Evolutionary conservation across 179 eudicot species (phyloP).

Genomic region (Gypsophila paniculata): DNA sequence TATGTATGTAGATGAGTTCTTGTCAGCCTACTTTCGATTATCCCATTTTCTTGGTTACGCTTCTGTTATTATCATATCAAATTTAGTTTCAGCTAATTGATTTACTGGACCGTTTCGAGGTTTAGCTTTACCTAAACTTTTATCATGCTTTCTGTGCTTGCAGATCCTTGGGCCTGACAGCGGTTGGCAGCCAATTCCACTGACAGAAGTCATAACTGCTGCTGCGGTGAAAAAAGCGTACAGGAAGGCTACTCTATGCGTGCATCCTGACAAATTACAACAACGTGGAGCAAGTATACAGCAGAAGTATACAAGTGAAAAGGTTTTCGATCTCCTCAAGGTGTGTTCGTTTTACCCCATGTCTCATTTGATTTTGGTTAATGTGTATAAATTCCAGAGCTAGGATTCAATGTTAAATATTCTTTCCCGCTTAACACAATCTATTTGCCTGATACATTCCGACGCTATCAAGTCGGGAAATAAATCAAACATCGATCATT

Average conservation of each 20-base stretch:
- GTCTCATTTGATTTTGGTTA: background rate
- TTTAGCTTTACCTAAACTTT: background rate
- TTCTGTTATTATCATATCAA: background rate
- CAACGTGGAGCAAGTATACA: constrained; percentile 92
- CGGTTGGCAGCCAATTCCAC: constrained; percentile 88
- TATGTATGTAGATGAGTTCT: constrained; percentile 54
- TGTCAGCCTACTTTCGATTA: background rate
- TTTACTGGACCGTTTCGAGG: background rate
- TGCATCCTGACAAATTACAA: constrained; percentile 98
- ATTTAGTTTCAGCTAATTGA: constrained; percentile 5
- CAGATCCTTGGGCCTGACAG: constrained; percentile 95
- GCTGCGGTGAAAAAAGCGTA: constrained; percentile 93
- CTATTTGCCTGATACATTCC: background rate
- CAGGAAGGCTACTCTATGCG: constrained; percentile 90
- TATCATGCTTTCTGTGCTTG: constrained; percentile 19
- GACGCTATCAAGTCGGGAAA: too few relatives aligned
- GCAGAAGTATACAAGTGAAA: constrained; percentile 92
- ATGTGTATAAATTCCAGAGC: background rate
- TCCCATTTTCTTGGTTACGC: background rate
- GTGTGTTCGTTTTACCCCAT: constrained; percentile 32
- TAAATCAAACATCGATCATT: too few relatives aligned
- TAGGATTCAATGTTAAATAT: background rate
- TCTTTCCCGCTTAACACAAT: background rate
- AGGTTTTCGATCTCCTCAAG: constrained; percentile 97
- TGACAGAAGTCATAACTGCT: constrained; percentile 77